Percentiles rank a stretch among this genome's conserved stretches.
These are phyloP conservation scores for Echites panduratus DNA, from an alignment of 257 asterid genomes.

Conservation along the genomic window DNA sequence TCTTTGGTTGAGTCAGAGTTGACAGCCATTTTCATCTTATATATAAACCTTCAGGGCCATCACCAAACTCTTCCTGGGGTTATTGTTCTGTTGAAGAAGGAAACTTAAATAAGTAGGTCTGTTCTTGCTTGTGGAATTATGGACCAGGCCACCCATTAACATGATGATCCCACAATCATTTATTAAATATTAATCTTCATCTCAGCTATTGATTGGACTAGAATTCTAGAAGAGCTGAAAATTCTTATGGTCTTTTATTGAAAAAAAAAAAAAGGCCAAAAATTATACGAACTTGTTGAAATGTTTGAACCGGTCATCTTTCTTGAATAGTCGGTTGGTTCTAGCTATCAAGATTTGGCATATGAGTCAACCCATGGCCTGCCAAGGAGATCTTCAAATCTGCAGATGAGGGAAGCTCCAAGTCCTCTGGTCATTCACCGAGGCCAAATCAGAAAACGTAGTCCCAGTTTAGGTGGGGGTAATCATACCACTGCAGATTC, in stretches of 20 bases:
- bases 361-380: slow-evolving; percentile 5
- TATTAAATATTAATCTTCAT: no score
- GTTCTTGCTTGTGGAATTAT: no score
- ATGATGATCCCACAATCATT: background rate
- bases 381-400: background rate
- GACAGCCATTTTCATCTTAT: background rate
- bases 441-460: slow-evolving; percentile 29
- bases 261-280: no score
- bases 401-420: slow-evolving; percentile 31
- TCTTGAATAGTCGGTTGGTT: background rate
- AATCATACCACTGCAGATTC: background rate
- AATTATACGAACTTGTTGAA: background rate
- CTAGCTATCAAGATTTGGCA: background rate
- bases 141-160: background rate
- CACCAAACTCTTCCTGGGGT: background rate
- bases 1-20: no score
- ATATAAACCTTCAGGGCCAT: background rate
- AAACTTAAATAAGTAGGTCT: background rate
- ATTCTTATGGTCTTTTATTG: background rate
- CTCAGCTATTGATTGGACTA: background rate
- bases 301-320: slow-evolving; percentile 8
- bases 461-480: background rate
- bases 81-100: background rate
- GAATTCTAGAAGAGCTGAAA: background rate
- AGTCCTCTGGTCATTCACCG: slow-evolving; percentile 35